A percentile compares a stretch with the other conserved stretches of the same genome.
phyloP scores from a whole-genome alignment of 139 green algal species.

The Chlamydomonas incerta region DNA sequence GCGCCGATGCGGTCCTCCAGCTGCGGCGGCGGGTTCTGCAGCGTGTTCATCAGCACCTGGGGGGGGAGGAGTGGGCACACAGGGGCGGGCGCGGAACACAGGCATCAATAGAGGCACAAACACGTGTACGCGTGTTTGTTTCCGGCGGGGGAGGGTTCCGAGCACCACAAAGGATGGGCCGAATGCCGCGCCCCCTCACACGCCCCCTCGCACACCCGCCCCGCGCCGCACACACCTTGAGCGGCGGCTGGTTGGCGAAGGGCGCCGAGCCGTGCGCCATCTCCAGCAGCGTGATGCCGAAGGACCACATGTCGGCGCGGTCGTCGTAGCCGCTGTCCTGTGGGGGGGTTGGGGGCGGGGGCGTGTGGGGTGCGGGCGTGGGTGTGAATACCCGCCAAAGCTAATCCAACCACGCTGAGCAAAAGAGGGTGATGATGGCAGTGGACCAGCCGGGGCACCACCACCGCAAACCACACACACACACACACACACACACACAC shows the following conservation, averaged over 20 bases:
- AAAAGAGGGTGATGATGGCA: too few species aligned
- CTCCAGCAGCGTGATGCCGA: conserved; percentile 98
- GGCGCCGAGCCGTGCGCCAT: conserved; percentile 97
- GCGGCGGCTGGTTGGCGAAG: conserved; percentile 94
- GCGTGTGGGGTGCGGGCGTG: neutral
- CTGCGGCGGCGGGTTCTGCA: conserved; percentile 42
- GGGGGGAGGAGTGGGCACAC: neutral
- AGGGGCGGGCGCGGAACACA: too few species aligned
- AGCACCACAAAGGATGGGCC: too few species aligned
- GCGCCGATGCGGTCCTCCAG: conserved; percentile 32
- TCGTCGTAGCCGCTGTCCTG: conserved; percentile 71
- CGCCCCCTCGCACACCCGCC: too few species aligned
- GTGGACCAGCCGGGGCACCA: too few species aligned
- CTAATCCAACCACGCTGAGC: too few species aligned
- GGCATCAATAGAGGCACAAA: too few species aligned
- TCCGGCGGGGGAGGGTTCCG: too few species aligned
- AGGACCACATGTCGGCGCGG: conserved; percentile 96
- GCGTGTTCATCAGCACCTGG: conserved; percentile 45
- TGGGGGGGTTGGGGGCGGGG: neutral
- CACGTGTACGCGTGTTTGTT: too few species aligned
- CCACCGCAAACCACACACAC: neutral
- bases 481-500: neutral
- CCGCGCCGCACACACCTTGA: conserved; percentile 95
- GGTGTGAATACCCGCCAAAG: too few species aligned
- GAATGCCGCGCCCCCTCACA: too few species aligned